These are phyloP conservation scores for Saccharomyces hybrid DNA, from an alignment of 1,139 yeast genomes.

Conservation along the genomic window DNA sequence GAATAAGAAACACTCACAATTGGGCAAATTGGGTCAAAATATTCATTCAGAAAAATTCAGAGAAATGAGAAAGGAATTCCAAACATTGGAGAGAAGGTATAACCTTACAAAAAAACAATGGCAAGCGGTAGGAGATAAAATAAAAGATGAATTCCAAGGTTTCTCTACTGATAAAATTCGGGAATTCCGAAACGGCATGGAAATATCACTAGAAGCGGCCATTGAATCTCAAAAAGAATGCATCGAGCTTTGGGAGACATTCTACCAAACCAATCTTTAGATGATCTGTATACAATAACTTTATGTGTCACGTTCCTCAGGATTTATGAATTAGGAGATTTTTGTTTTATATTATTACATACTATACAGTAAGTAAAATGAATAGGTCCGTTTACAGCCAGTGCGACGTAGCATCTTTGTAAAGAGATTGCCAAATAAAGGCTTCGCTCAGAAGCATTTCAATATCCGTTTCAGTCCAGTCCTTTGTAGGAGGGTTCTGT, in stretches of 20 bases:
- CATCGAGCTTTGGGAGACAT: conserved; percentile 93
- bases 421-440: conserved; percentile 89
- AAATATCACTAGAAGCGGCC: conserved; percentile 81
- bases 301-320: not conserved
- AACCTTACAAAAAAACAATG: conserved; percentile 41
- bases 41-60: conserved; percentile 59
- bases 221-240: conserved; percentile 93
- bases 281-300: not conserved
- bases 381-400: conserved; percentile 31
- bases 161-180: conserved; percentile 73
- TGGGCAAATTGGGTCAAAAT: conserved; percentile 44
- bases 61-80: conserved; percentile 49
- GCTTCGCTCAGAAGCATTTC: conserved; percentile 93
- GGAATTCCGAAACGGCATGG: conserved; percentile 86
- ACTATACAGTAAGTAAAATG: not conserved
- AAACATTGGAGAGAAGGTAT: conserved; percentile 33
- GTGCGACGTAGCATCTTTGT: conserved; percentile 83
- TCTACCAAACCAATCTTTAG: conserved; percentile 38
- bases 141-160: conserved; percentile 57
- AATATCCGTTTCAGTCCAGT: conserved; percentile 85
- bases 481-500: conserved; percentile 78
- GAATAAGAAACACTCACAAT: conserved; percentile 39
- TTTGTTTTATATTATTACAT: not conserved
- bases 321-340: not conserved
- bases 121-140: conserved; percentile 52